A percentile compares a stretch with the other conserved stretches of the same genome.
Conservation (phyloP, 2,329 filamentous ascomycete genomes). For the Fusarium coffeatum region DNA sequence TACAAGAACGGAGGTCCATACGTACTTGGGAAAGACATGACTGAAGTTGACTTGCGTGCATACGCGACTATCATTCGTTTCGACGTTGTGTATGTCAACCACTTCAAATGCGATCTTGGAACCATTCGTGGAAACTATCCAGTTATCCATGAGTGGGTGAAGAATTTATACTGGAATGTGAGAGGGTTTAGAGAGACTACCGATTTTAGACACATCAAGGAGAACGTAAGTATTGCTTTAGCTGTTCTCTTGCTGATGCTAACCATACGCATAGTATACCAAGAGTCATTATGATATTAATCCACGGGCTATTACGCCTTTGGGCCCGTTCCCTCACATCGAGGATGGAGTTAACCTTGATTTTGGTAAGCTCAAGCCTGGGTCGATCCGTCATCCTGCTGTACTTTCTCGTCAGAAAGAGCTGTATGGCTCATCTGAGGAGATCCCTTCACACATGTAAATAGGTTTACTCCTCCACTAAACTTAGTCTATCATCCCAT, state of each 20-base stretch:
- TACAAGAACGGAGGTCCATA: slow-evolving; percentile 60
- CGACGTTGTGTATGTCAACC: slow-evolving; percentile 74
- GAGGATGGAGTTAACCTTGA: slow-evolving; percentile 39
- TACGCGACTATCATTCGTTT: slow-evolving; percentile 75
- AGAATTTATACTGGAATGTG: slow-evolving; percentile 76
- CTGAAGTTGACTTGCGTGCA: slow-evolving; percentile 75
- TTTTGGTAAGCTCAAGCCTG: slow-evolving; percentile 38
- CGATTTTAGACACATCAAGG: slow-evolving; percentile 75
- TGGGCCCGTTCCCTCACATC: slow-evolving; percentile 45
- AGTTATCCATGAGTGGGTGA: slow-evolving; percentile 74
- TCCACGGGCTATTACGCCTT: slow-evolving; percentile 44
- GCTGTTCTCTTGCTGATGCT: not conserved
- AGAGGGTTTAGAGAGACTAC: slow-evolving; percentile 65
- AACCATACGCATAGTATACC: slow-evolving; percentile 33
- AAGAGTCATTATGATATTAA: slow-evolving; percentile 46
- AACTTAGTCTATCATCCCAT: too few species aligned
- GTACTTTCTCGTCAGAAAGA: slow-evolving; percentile 41
- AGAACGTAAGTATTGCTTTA: slow-evolving; percentile 54
- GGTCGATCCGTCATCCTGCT: slow-evolving; percentile 39
- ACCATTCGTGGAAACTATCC: slow-evolving; percentile 74
- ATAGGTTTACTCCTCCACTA: not conserved
- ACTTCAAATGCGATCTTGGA: slow-evolving; percentile 73
- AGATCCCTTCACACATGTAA: not conserved
- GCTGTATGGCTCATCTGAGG: slow-evolving; percentile 22
- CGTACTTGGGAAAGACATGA: slow-evolving; percentile 72